A percentile compares a stretch with the other conserved stretches of the same genome.
phyloP scores from a whole-genome alignment of 345 rosid species.

The Clarkia xantiana region DNA sequence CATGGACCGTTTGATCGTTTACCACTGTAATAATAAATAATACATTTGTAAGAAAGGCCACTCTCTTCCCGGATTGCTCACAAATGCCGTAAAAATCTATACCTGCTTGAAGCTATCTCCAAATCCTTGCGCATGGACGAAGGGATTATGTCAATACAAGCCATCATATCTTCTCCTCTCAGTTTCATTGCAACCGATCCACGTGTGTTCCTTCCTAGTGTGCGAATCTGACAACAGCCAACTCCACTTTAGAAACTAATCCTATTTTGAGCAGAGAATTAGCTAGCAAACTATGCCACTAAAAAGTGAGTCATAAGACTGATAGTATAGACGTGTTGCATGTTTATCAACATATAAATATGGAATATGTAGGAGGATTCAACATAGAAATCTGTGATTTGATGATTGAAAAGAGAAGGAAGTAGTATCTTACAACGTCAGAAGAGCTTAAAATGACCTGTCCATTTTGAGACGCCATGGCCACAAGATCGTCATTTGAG shows the following conservation, averaged over 20 bases:
- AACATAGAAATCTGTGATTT: background rate
- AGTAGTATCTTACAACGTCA: constrained; percentile 40
- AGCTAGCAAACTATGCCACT: too few species aligned
- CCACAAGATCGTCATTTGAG: constrained; percentile 75
- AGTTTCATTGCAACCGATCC: constrained; percentile 86
- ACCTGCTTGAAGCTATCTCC: constrained; percentile 33
- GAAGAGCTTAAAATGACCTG: constrained; percentile 76
- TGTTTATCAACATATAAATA: too few species aligned
- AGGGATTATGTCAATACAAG: constrained; percentile 83
- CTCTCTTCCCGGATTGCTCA: too few species aligned
- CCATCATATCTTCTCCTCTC: constrained; percentile 67
- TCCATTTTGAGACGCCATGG: constrained; percentile 96
- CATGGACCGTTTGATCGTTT: constrained; percentile 61
- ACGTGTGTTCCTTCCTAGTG: constrained; percentile 72
- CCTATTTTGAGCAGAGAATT: too few species aligned
- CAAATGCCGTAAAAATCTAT: constrained; percentile 5
- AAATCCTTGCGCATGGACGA: constrained; percentile 39
- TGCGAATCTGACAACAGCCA: constrained; percentile 46
- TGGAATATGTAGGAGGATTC: too few species aligned
- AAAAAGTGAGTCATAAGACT: too few species aligned
- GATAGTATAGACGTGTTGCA: too few species aligned
- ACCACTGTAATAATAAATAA: constrained; percentile 10
- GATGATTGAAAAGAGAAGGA: background rate
- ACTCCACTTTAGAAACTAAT: background rate
- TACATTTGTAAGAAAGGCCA: too few species aligned